Base-by-base conservation (phyloP, 805 yeast species). In the Brettanomyces naardenensis region DNA sequence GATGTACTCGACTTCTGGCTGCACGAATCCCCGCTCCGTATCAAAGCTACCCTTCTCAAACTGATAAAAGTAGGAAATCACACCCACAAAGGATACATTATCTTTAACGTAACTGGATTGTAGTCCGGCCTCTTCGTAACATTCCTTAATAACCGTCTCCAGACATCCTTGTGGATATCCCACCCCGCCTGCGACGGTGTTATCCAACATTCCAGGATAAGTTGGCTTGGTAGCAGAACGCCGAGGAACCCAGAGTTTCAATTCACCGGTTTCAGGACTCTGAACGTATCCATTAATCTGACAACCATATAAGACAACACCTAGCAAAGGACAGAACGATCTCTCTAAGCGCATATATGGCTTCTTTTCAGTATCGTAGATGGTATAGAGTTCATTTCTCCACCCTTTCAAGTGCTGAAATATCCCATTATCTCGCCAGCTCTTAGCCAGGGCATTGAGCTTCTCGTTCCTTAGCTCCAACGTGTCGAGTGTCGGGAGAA, bases 151-250 rank as follows among this genome's bases (percentile, higher is more conserved):
- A 3, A 80, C 75, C 0, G 97, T 90, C 33, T 86, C 95, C 52
- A 66, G 61, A 3, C 78, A 63, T 0, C 88, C 86, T 46, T 74
- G 66, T 0, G 95, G 95, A 55, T 80, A 69, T 0, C 95, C 96
- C 4, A 92, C 52, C 0, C 98, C 98, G 1, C 98, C 98, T 0
- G 95, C 98, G 5, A 92, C 84, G 1, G 95, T 87, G 56, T 89
- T 90, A 56, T 92, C 98, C 28, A 89, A 69, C 83, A 76, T 81
- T 0, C 84, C 82, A 0, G 98, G 97, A 62, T 75, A 90, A 0
- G 98, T 92, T 14, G 80, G 80, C 56, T 92, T 92, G 2, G 77
- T 69, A 4, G 65, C 56, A 0, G 97, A 71, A 46, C 98, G 65
- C 43, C 86, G 64, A 0, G 98, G 95, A 7, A 90, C 69, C 97